Percentiles rank a stretch among this genome's conserved stretches.
These are phyloP conservation scores for Solanum hybrid DNA, from an alignment of 305 asterid species.

Conservation along the genomic window DNA sequence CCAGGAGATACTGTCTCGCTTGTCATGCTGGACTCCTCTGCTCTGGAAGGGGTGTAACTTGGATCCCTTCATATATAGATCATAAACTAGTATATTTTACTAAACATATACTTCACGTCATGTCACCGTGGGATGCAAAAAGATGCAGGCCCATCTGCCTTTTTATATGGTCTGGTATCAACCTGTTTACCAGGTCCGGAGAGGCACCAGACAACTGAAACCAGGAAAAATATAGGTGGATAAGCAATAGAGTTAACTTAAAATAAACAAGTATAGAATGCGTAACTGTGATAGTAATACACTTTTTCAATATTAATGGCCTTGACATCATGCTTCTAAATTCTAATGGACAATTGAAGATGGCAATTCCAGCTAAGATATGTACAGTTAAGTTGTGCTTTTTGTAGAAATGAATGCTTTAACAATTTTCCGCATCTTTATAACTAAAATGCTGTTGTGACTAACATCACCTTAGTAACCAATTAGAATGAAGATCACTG, in stretches of 20 bases:
- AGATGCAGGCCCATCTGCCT: constrained; percentile 66
- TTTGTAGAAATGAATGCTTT: not conserved
- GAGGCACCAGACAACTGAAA: constrained; percentile 56
- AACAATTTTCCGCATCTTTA: not conserved
- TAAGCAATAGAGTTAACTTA: not conserved
- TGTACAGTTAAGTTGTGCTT: not conserved
- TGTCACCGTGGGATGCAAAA: constrained; percentile 51
- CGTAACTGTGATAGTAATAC: not conserved
- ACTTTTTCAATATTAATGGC: not conserved
- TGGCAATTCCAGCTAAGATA: not conserved
- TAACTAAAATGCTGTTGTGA: not conserved
- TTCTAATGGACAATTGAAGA: not conserved
- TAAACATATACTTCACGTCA: constrained; percentile 22
- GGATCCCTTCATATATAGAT: constrained; percentile 21
- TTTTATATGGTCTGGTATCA: constrained; percentile 79
- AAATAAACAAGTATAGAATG: not conserved
- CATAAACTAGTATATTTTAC: constrained; percentile 20
- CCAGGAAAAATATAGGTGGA: not conserved
- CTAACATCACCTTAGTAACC: not conserved
- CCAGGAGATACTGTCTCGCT: constrained; percentile 17
- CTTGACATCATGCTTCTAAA: not conserved
- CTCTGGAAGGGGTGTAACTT: constrained; percentile 16
- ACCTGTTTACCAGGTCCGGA: constrained; percentile 63
- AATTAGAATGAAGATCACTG: not conserved
- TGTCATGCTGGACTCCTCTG: constrained; percentile 24